Evolutionary conservation across 2,329 filamentous ascomycete species (phyloP), one percentile per base, ranked within the genome.

Genomic region (Fusarium sp.): DNA sequence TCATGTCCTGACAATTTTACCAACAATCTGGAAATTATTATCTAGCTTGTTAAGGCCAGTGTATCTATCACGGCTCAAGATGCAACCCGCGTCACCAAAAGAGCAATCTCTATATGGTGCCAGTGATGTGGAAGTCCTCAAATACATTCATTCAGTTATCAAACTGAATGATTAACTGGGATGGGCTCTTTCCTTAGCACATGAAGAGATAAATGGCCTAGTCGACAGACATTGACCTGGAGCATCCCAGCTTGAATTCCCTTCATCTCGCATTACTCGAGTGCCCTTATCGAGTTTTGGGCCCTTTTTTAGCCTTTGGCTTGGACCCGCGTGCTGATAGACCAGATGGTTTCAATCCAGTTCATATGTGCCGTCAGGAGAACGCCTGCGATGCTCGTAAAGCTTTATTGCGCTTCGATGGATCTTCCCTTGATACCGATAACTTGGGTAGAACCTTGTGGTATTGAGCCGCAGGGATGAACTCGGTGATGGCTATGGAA

Each of bases 131-230:
- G 24, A 57, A 20, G 12, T n/a, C 5, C 30, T 28, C 6, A 12
- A 3, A 15, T 24, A 57, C 22, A 10, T 61, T 3, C 3, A 24
- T 7, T 57, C 38, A 13, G 50, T 57, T 8, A 57, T 61, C 48
- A 38, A 0, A 1, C 14, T 57, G 6, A 22, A 61, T 4, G 13
- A 45, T 12, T 14, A 26, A 6, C 2, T 11, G 50, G 31, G 6
- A 18, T 61, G 22, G 41, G 20, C 0, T 22, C 26, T n/a, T 61
- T 57, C 41, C 50, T 61, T 39, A 6, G 5, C 4, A 45, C 31
- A 1, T 14, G 2, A 3, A 18, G 26, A 20, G 4, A 24, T 13
- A 9, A 24, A 1, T 57, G 28, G 22, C 35, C 7, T 16, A 2
- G 9, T 57, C 38, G 4, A 18, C 16, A 3, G 24, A n/a, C 18